These are phyloP conservation scores for Perkinsus marinus DNA, from an alignment of 169 alveolate species.

Conservation along the genomic window DNA sequence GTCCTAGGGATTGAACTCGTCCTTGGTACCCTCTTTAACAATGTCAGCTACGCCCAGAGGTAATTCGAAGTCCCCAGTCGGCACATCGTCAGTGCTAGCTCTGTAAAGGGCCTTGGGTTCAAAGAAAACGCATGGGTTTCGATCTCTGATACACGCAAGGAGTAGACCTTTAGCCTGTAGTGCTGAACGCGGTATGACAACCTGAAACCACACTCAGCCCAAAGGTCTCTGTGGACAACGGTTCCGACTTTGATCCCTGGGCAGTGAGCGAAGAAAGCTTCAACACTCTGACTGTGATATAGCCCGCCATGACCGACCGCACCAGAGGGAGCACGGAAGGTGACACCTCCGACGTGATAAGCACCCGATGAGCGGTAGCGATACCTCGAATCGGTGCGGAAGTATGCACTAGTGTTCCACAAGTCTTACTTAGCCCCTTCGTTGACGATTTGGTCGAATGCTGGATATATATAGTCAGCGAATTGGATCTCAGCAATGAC, in stretches of 20 bases:
- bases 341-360: conserved; percentile 78
- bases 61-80: conserved; percentile 74
- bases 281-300: conserved; percentile 87
- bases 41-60: conserved; percentile 81
- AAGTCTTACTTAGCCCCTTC: conserved; percentile 4
- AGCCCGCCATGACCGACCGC: conserved; percentile 96
- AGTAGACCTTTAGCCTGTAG: conserved; percentile 80
- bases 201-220: conserved; percentile 20
- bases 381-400: conserved; percentile 36
- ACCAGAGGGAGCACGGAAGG: conserved; percentile 84
- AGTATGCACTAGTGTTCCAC: no score
- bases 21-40: conserved; percentile 74
- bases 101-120: conserved; percentile 91
- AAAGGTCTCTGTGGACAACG: no score
- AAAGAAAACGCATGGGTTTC: conserved; percentile 83
- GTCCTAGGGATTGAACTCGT: conserved; percentile 24
- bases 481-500: conserved; percentile 94
- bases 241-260: conserved; percentile 69
- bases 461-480: conserved; percentile 93
- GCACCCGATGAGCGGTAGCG: conserved; percentile 80
- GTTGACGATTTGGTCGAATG: conserved; percentile 66
- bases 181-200: conserved; percentile 87
- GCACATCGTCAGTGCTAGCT: conserved; percentile 78
- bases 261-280: conserved; percentile 88
- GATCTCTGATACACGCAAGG: conserved; percentile 51